These are phyloP conservation scores for Chrysosporium queenslandicum DNA, from an alignment of 2,329 filamentous ascomycete species.

Conservation along the genomic window DNA sequence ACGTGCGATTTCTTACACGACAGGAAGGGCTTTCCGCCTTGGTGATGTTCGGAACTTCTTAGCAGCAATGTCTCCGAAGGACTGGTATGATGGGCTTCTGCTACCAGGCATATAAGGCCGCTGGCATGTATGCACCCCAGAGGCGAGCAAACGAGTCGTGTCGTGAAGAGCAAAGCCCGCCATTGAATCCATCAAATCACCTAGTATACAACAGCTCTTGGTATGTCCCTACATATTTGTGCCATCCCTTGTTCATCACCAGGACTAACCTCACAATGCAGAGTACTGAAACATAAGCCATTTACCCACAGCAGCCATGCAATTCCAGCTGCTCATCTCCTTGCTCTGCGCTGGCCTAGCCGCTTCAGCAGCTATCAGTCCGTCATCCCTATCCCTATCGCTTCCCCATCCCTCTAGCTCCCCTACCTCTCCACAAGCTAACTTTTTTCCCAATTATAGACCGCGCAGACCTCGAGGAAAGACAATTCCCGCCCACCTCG, in stretches of 20 bases:
- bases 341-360: conserved; percentile 8
- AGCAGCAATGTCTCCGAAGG: conserved; percentile 4
- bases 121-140: too few species aligned
- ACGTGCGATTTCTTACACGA: background rate
- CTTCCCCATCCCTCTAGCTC: background rate
- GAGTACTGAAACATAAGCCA: background rate
- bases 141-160: too few species aligned
- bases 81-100: background rate
- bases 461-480: background rate
- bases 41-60: background rate
- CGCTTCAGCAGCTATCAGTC: conserved; percentile 13
- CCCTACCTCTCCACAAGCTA: too few species aligned
- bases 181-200: background rate
- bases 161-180: too few species aligned
- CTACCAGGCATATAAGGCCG: background rate
- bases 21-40: background rate
- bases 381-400: background rate
- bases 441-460: too few species aligned
- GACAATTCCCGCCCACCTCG: background rate
- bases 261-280: background rate
- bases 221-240: background rate
- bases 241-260: background rate
- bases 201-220: background rate
- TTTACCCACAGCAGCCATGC: background rate
- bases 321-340: background rate